Base-by-base conservation (phyloP, 116 monocot species). In the Zostera marina region DNA sequence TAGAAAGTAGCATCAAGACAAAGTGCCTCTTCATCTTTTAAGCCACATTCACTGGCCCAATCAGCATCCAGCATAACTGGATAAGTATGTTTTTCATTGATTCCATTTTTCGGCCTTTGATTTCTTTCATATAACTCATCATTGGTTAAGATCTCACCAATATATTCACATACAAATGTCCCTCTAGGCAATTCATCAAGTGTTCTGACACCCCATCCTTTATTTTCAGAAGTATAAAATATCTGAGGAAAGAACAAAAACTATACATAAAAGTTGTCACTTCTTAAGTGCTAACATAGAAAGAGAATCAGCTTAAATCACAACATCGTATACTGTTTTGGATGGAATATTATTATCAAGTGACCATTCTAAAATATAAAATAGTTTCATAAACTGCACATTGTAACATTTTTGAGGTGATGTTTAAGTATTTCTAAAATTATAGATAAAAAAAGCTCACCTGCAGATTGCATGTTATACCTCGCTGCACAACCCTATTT, bases 1-100 rank as follows among this genome's bases (percentile, higher is more conserved):
- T 75, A 99, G 63, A 86, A 90, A 42, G 98, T 81, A 47, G 83
- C 78, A 81, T 99, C 98, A 16, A 99, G 67, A 66, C 81, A 90
- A 38, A 99, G 72, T 11, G 86, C 86, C 63, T 99, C 90, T 72
- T 90, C 83, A 68, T 90, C 87, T 59, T 75, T 86, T 49, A 86
- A 41, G 9, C 76, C 63, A 22, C 74, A 71, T 67, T 85, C 82
- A 17, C 86, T 76, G n/a, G 73, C 79, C 98, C 98, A 99, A 61
- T 79, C 78, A 62, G 81, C 83, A 81, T 99, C 91, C 11, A 99
- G 66, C 7, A 83, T 54, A 21, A 87, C 81, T 6, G 86, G 80
- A 61, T 86, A 83, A 21, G 81, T 69, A 45, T 98, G 80, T 56
- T 44, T 78, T 11, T 62, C 72, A 48, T 58, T 78, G 14, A 64